Conservation (phyloP, 2,329 filamentous ascomycete genomes). For the Neopestalotiopsis clavispora region DNA sequence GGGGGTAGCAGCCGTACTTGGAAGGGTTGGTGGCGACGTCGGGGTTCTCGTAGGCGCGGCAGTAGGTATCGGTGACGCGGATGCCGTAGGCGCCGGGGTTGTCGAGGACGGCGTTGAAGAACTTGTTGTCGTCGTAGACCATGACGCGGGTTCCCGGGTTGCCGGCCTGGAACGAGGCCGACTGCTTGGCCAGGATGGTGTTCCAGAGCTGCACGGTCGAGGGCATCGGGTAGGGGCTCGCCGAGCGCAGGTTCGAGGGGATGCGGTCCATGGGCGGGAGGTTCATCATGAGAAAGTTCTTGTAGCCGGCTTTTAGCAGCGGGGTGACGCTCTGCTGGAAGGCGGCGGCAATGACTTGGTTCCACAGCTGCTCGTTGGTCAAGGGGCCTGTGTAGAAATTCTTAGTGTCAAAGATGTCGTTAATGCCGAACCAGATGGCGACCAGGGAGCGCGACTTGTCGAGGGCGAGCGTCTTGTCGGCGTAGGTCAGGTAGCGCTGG, state of each 20-base stretch:
- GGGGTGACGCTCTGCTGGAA: constrained; percentile 45
- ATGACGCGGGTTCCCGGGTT: constrained; percentile 26
- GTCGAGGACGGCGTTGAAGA: constrained; percentile 35
- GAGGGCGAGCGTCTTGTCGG: constrained; percentile 38
- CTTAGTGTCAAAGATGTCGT: constrained; percentile 57
- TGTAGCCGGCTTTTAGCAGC: constrained; percentile 53
- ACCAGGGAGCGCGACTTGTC: constrained; percentile 39
- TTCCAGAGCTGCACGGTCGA: constrained; percentile 53
- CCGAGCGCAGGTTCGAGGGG: constrained; percentile 37
- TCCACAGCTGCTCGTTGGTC: constrained; percentile 50
- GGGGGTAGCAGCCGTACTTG: constrained; percentile 34
- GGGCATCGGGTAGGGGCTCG: constrained; percentile 46
- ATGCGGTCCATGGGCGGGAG: constrained; percentile 55
- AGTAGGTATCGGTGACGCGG: constrained; percentile 34
- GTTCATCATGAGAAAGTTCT: constrained; percentile 57
- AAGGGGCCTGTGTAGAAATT: constrained; percentile 41
- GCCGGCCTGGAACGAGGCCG: constrained; percentile 35
- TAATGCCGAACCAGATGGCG: constrained; percentile 60
- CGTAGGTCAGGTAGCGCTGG: constrained; percentile 49
- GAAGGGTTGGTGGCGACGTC: constrained; percentile 28
- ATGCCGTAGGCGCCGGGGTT: constrained; percentile 31
- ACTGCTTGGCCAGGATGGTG: constrained; percentile 39
- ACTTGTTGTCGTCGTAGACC: constrained; percentile 37
- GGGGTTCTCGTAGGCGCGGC: constrained; percentile 28
- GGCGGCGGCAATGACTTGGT: constrained; percentile 43